Evolutionary conservation across 2,329 filamentous ascomycete species (phyloP), one percentile per base, ranked within the genome.

Genomic region (Monilinia laxa): DNA sequence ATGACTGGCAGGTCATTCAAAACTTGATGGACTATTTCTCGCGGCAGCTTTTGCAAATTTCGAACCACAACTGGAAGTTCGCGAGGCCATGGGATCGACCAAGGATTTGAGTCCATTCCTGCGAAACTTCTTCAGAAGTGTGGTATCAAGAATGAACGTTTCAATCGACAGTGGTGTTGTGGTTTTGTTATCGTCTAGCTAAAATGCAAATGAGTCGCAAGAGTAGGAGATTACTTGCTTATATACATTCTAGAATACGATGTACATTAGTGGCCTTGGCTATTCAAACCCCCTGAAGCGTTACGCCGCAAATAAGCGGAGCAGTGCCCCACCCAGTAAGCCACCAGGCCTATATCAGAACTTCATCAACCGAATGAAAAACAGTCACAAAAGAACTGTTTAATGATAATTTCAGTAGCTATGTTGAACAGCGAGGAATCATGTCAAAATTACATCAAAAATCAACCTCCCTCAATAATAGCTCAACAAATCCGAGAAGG

Each of bases 1-100:
- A 65, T 20, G 35, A 70, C 18, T 12, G 67, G 65, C 2, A 69
- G 42, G 28, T 69, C 67, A 25, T 62, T 55, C 35, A 68, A 38
- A 53, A 70, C 38, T 53, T 69, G 54, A 38, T 70, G 69, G 10
- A 70, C 65, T 5, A 69, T 23, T 47, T 69, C 69, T n/a, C 38
- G 64, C 12, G 68, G 68, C 11, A 70, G 20, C n/a, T 54, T 58
- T 49, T 58, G 51, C 23, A 70, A 49, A 16, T 42, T 53, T 11
- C 45, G 54, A 31, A 69, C 49, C 31, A 67, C 60, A 28, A 59
- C 57, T 28, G 66, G 64, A 20, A 53, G 54, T 35, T 47, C 53
- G 12, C 28, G 62, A 25, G 62, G 53, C 62, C 62, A 64, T 35
- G 62, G 40, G 12, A 57, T 35, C 14, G 42, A 51, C 53, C 53